These are phyloP conservation scores for Thraustotheca clavata DNA, from an alignment of 352 stramenopile species.

Conservation along the genomic window DNA sequence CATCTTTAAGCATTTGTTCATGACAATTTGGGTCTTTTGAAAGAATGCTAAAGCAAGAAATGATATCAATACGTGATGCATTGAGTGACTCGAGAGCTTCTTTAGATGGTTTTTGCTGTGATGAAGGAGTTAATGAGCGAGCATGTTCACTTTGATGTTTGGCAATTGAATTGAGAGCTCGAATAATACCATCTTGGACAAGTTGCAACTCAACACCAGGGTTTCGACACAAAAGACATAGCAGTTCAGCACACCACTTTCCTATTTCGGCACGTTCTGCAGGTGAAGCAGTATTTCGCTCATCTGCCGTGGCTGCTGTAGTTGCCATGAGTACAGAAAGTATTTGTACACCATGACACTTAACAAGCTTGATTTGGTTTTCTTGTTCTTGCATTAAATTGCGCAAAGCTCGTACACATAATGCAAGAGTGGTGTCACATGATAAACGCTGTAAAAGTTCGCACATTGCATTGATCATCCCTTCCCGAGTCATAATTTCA, in stretches of 20 bases:
- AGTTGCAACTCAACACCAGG: conserved; percentile 47
- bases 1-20: conserved; percentile 66
- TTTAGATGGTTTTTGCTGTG: neutral
- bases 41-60: conserved; percentile 55
- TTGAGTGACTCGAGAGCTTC: conserved; percentile 26
- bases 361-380: conserved; percentile 63
- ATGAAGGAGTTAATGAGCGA: conserved; percentile 15
- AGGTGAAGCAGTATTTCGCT: neutral
- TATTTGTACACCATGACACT: conserved; percentile 49
- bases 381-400: conserved; percentile 49
- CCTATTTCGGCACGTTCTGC: conserved; percentile 10
- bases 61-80: conserved; percentile 44
- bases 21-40: conserved; percentile 51
- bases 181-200: conserved; percentile 63
- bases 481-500: conserved; percentile 22
- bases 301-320: neutral
- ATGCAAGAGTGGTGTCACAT: conserved; percentile 44
- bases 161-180: conserved; percentile 47
- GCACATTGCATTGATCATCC: conserved; percentile 38
- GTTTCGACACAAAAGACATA: conserved; percentile 16
- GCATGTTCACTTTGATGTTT: conserved; percentile 28
- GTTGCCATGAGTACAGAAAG: conserved; percentile 42
- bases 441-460: conserved; percentile 53
- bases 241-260: conserved; percentile 4
- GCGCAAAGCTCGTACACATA: conserved; percentile 58